Evolutionary conservation across 2,329 filamentous ascomycete species (phyloP), one percentile per base, ranked within the genome.

Genomic region (Cadophora sp.): DNA sequence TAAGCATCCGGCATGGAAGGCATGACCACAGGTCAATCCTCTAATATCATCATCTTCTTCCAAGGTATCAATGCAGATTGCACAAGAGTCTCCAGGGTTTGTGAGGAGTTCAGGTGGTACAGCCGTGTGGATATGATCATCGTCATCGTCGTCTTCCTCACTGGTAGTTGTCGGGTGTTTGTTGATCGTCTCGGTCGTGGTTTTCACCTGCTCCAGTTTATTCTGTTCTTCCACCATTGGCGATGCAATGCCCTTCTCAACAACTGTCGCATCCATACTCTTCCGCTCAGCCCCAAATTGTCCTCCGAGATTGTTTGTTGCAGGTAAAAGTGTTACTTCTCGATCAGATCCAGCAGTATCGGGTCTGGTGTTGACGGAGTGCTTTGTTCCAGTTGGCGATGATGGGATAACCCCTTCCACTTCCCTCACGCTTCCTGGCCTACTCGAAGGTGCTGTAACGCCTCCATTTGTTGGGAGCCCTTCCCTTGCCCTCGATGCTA

Each of bases 11-110:
- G 94, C 94, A 79, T 99, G 96, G 87, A 98, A 99, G 64, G 95
- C 94, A 80, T 99, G 96, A n/a, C 96, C 96, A 77, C 96, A 99
- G 4, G 93, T 94, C 69, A 99, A 83, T 2, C 96, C 96, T 73
- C 96, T 92, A 61, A 99, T 90, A 77, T 99, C 95, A 75, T 98
- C 96, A 71, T 97, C 93, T 71, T 98, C 93, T 79, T 99, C 96
- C 22, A 99, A 87, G 0, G 88, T 91, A 77, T 99, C 96, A 72
- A 99, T 91, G 79, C 96, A 99, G 75, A 99, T 98, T 62, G 96
- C 96, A 80, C 96, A 99, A 1, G 93, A 92, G 77, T 99, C 96
- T 53, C 95, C 96, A 0, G 93, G 92, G 63, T 91, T 91, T 29
- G 89, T 89, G 68, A 97, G 82, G 77, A 94, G 84, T 75, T 97